Conservation (phyloP, 768 basidiomycete genomes). For the Pulveroboletus sp. region DNA sequence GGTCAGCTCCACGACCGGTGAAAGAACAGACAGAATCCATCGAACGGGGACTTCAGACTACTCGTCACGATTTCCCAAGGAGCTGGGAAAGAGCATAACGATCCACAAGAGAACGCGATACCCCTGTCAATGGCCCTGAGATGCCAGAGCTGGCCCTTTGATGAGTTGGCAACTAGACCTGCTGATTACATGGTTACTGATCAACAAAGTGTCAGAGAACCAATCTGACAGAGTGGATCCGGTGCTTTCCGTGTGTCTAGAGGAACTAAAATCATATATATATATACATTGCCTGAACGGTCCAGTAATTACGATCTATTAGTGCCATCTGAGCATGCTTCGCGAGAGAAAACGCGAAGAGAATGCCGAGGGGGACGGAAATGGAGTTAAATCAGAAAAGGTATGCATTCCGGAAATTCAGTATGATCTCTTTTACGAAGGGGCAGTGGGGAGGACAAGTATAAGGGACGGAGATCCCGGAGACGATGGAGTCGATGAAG, state of each 20-base stretch:
- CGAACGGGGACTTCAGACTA: constrained; percentile 2
- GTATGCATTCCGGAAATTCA: not conserved
- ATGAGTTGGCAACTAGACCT: not conserved
- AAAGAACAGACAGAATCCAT: not conserved
- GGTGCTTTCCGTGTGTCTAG: constrained; percentile 11
- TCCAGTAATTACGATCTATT: constrained; percentile 29
- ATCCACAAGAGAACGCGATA: constrained; percentile 4
- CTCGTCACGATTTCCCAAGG: constrained; percentile 3
- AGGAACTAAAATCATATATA: constrained; percentile 22
- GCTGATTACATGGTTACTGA: not conserved
- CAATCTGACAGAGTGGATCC: constrained; percentile 7
- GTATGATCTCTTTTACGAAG: not conserved
- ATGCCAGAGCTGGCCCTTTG: constrained; percentile 6
- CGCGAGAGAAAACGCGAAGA: constrained; percentile 14
- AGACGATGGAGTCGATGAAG: constrained; percentile 5
- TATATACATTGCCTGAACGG: constrained; percentile 27
- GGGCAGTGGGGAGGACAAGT: constrained; percentile 10
- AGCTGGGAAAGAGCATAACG: constrained; percentile 6
- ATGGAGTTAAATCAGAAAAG: constrained; percentile 3
- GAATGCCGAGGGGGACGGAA: constrained; percentile 10
- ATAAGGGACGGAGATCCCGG: constrained; percentile 7
- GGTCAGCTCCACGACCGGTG: too few species aligned
- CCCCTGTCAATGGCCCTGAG: constrained; percentile 18
- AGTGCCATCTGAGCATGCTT: constrained; percentile 26
- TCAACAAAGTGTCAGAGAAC: constrained; percentile 18